phyloP scores from a whole-genome alignment of 805 yeast genomes.

The Candida nonsorbophila region DNA sequence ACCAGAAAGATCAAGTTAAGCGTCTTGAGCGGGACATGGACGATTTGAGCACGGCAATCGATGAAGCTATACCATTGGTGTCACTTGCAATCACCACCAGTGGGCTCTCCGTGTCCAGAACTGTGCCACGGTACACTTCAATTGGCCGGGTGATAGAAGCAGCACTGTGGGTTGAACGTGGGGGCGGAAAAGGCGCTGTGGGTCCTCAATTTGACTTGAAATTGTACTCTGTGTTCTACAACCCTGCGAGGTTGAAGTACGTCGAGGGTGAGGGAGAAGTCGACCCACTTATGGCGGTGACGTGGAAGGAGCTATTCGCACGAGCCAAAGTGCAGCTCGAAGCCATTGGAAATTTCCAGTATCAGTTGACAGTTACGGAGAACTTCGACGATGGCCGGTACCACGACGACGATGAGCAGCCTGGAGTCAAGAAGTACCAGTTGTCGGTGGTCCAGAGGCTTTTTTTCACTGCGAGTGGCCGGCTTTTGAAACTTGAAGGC shows the following conservation, averaged over 20 bases:
- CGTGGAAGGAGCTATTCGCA: slow-evolving; percentile 71
- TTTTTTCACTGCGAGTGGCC: slow-evolving; percentile 69
- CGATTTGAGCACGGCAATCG: slow-evolving; percentile 46
- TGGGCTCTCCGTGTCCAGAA: slow-evolving; percentile 51
- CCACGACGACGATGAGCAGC: slow-evolving; percentile 53
- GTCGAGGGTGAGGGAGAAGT: slow-evolving; percentile 11
- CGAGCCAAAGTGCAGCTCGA: slow-evolving; percentile 42
- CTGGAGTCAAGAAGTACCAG: slow-evolving; percentile 27
- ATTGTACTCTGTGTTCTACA: slow-evolving; percentile 58
- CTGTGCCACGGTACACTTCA: slow-evolving; percentile 59
- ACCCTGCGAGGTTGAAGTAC: slow-evolving; percentile 39
- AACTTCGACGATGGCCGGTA: slow-evolving; percentile 66
- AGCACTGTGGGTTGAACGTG: slow-evolving; percentile 20
- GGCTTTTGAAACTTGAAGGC: slow-evolving; percentile 56
- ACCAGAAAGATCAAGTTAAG: slow-evolving; percentile 33
- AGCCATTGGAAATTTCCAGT: slow-evolving; percentile 24
- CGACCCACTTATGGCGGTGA: slow-evolving; percentile 8
- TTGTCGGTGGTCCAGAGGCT: slow-evolving; percentile 43
- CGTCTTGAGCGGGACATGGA: slow-evolving; percentile 48
- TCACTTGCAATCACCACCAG: slow-evolving; percentile 63
- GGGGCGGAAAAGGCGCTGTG: slow-evolving; percentile 22
- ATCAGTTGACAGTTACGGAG: slow-evolving; percentile 47
- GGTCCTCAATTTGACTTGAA: slow-evolving; percentile 60
- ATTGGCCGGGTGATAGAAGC: slow-evolving; percentile 43
- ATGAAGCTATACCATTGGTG: slow-evolving; percentile 64